Base-by-base conservation (phyloP, 768 basidiomycete genomes). In the Lactifluus echinatus region DNA sequence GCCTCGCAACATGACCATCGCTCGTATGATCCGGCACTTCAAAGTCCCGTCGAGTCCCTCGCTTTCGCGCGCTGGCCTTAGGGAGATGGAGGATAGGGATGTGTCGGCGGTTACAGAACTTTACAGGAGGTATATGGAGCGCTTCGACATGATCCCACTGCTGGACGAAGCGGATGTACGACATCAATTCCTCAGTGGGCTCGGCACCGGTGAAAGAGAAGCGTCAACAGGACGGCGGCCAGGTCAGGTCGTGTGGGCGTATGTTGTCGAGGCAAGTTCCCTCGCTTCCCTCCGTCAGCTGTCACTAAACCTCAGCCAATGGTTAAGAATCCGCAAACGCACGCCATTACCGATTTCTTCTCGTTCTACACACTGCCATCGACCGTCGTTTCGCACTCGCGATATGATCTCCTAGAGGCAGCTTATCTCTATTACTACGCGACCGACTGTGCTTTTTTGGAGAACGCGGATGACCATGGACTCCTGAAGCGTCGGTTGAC, bases 401-500 rank as follows among this genome's bases (percentile, higher is more conserved):
- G 84, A 62, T 73, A 93, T 67, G 76, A 79, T 19, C 65, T 82
- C 28, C 79, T 99, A 39, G 85, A 99, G 63, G 95, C 94, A 0
- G 95, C 92, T 11, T 99, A 98, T 72, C 76, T 97, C 23, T 98
- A 82, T 71, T 98, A 97, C 73, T 98, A 98, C 66, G 96, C 92
- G 19, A 86, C 88, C 7, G 85, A 88, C 50, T 77, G 75, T 4
- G 88, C 84, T 2, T 84, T 92, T 61, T 69, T 78, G 50, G 75
- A 78, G 19, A 79, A 73, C 8, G 77, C 79, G 31, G 83, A 89
- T 51, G 78, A 78, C n/a, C 79, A 81, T 43, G 79, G 74, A 24
- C 72, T 69, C 26, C 69, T 96, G 53, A 87, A 85, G 69, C 76
- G 77, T 59, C 79, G 94, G 42, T 72, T 99, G 57, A 73, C 78